Evolutionary conservation across 1,284 basidiomycete species (phyloP), one percentile per base, ranked within the genome.

Genomic region (Malassezia dermatis): DNA sequence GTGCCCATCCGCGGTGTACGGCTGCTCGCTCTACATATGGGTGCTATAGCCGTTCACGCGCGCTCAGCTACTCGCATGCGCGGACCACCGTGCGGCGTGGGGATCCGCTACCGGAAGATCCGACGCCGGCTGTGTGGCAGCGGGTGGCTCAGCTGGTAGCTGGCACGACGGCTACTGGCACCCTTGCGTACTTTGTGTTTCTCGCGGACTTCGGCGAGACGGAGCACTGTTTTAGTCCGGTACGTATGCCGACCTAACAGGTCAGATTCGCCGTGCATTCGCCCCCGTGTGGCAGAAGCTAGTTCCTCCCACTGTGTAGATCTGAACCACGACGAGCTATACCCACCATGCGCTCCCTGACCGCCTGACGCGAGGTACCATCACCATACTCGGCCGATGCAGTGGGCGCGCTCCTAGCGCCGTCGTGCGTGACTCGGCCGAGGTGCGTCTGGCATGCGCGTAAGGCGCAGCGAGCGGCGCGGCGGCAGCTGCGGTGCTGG

Each of bases 211-310:
- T 52, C 42, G 55, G 55, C 11, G 55, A 52, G 15, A 44, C 31
- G 5, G 55, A 57, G 26, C 55, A 57, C 47, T 57, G 55, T 11
- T 57, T 57, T 26, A 44, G 32, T 15, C 55, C 55, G 4, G 54
- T 56, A 37, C 13, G 54, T 56, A 30, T 40, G 12, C n/a, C n/a
- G 8, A 28, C 24, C 3, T 21, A 28, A 21, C 34, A 3, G 34
- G 8, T 7, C 12, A 53, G 44, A 54, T 54, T 17, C 52, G 52
- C 17, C 45, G 39, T 6, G 52, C 49, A 3, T 27, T 51, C 11
- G 37, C 19, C 12, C 37, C 37, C 19, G 7, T 39, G 37, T 21
- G 37, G 37, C 17, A 39, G 17, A 21, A 19, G 37, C 37, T 39
- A 11, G 17, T 39, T 5, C 4, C 37, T 39, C 19, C 37, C 37